Base-by-base conservation (phyloP, 768 basidiomycete species). In the Rhizopogon roseolus region DNA sequence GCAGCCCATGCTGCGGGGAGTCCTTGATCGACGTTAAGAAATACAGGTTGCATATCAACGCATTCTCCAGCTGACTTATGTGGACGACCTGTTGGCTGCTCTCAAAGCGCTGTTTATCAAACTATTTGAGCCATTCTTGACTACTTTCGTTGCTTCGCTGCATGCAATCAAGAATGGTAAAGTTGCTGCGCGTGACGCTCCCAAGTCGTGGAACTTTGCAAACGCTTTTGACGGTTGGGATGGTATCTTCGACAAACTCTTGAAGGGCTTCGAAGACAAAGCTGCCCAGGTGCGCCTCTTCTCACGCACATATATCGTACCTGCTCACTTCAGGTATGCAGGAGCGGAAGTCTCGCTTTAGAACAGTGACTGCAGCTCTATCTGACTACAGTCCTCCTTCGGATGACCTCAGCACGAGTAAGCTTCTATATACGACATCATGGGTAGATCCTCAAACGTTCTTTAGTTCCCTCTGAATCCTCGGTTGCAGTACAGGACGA, bases 1-100 rank as follows among this genome's bases (percentile, higher is more conserved):
- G 43, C 50, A 27, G 28, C 44, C 49, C 38, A 53, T 48, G 0
- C 6, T 53, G 25, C 13, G 34, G 28, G 28, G 50, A 22, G 13
- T 50, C 53, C 55, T 42, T 22, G 16, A 9, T 19, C 34, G 48
- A 55, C 32, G 17, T 56, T 28, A 28, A 17, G 41, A 41, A 22
- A 11, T 54, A 4, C 62, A 96, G 93, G 93, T 96, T 51, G 93
- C 94, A 38, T 98, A 97, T 74, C 94, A 97, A 65, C 90, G 95
- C 53, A 93, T 99, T 55, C 79, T 99, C 16, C 94, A 96, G 56
- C 79, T 99, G 37, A 86, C 93, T 8, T 98, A 98, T 65, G 88
- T 97, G 53, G 92, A 95, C 0, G 90, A 93, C 41, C 84, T 99
- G 17, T 78, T 99, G 25, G 72, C 73, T 11, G 81, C 89, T 5